Base-by-base conservation (phyloP, 2,329 filamentous ascomycete species). In the Camptophora hylomeconis region DNA sequence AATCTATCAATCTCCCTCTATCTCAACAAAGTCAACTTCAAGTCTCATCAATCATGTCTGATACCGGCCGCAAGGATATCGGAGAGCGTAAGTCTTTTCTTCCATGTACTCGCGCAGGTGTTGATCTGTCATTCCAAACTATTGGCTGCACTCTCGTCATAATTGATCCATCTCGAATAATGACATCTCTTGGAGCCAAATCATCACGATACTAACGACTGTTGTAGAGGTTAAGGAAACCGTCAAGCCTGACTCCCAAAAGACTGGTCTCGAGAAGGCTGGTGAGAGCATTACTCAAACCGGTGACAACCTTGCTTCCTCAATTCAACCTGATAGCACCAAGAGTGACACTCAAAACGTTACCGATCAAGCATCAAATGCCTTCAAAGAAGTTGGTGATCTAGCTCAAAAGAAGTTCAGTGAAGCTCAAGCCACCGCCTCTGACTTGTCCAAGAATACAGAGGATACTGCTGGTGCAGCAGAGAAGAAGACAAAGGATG, bases 21-120 rank as follows among this genome's bases (percentile, higher is more conserved):
- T 17, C 9, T 9, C 19, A 28, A 25, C 5, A 5, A 20, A 8
- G 20, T 20, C 32, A 7, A 22, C 17, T 44, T 36, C 21, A 49
- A 47, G 12, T 44, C 34, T 5, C 47, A 48, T 5, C n/a, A n/a
- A n/a, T n/a, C 45, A 47, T 36, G 49, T 68, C 71, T 63, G 71
- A 75, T 56, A 30, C 53, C 45, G 63, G 60, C 48, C 69, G 71
- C 67, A 75, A 75, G 57, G 68, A 71, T 54, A 63, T 71, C 53
- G 46, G 52, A 42, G 60, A 59, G 50, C 68, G 37, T 40, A 30
- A 9, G 37, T 37, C 5, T 2, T 15, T n/a, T 20, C n/a, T n/a
- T n/a, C n/a, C n/a, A n/a, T n/a, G n/a, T n/a, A n/a, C n/a, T n/a
- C n/a, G n/a, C n/a, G n/a, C n/a, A n/a, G n/a, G n/a, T n/a, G n/a